Base-by-base conservation (phyloP, 495 filamentous ascomycete genomes). In the Aspergillus nanangensis region DNA sequence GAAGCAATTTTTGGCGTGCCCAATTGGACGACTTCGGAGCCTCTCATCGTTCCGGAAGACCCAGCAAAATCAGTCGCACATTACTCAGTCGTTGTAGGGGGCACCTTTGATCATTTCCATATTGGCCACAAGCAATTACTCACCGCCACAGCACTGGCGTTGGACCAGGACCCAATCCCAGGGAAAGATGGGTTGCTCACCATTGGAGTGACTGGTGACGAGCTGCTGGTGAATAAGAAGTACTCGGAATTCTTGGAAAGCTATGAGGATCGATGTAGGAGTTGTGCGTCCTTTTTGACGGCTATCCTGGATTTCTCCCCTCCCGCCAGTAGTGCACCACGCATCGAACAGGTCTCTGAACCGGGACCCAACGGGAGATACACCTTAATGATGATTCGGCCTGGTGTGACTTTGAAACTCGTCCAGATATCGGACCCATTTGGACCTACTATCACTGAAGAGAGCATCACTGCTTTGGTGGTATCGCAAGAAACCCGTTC, bases 51-150 rank as follows among this genome's bases (percentile, higher is more conserved):
- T 36, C 47, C 62, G 22, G 54, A 63, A 22, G 45, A 62, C 36
- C 35, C 50, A 24, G 9, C 38, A n/a, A 45, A 50, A 34, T 45
- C 46, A 21, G 53, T 42, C 15, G 55, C 60, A 36, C 76, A 83
- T 58, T 60, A 64, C 50, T 75, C 77, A 14, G 85, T 95, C 24
- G 82, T 80, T n/a, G 82, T 97, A 24, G 93, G 92, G 33, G 93
- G 93, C 15, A 97, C 93, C 3, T 98, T 97, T 61, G 93, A 98
- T 65, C 88, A 97, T 66, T 79, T 98, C 29, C 93, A 97, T 60
- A 79, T 87, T 21, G 93, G 93, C n/a, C 93, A 98, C 71, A 96
- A 96, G 59, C 75, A 96, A 18, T 79, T 98, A 5, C 72, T 98
- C 27, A 92, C 91, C 7, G 91, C 91, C 54, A 86, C 82, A 8